Conservation (phyloP, 2,329 filamentous ascomycete genomes). For the Orbilia quercus region DNA sequence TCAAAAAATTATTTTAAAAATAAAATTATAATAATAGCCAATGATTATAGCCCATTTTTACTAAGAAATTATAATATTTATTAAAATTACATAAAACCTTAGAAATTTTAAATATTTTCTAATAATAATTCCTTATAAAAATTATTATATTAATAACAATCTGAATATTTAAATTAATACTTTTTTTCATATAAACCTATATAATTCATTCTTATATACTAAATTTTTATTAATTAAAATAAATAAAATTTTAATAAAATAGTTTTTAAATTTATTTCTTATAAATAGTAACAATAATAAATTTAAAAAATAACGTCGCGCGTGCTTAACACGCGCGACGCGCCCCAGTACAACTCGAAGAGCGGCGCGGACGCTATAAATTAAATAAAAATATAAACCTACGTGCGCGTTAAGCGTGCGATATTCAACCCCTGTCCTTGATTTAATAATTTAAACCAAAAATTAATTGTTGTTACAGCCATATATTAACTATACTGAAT, state of each 20-base stretch:
- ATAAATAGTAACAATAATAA: conserved; percentile 15
- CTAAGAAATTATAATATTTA: conserved; percentile 15
- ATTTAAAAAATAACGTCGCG: conserved; percentile 14
- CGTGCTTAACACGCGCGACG: not conserved
- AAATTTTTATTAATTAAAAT: conserved; percentile 19
- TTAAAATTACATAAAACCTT: conserved; percentile 3
- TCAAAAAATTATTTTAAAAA: conserved; percentile 11
- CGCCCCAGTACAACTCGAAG: not conserved
- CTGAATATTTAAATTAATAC: conserved; percentile 21
- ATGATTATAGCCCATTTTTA: conserved; percentile 15
- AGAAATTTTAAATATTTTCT: conserved; percentile 23
- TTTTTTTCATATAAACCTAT: conserved; percentile 25
- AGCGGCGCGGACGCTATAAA: conserved; percentile 1
- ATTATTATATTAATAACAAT: conserved; percentile 20
- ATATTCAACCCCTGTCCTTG: conserved; percentile 13
- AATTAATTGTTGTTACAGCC: conserved; percentile 14
- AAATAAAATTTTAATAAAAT: conserved; percentile 35
- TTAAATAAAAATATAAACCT: conserved; percentile 8
- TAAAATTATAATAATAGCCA: conserved; percentile 16
- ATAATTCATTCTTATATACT: conserved; percentile 14
- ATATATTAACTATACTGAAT: conserved; percentile 15
- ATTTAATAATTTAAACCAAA: conserved; percentile 23
- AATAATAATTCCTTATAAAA: conserved; percentile 28
- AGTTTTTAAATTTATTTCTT: conserved; percentile 22
- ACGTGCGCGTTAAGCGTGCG: conserved; percentile 5